Evolutionary conservation across 352 stramenopile species (phyloP).

Genomic region (Phytophthora agathidicida): DNA sequence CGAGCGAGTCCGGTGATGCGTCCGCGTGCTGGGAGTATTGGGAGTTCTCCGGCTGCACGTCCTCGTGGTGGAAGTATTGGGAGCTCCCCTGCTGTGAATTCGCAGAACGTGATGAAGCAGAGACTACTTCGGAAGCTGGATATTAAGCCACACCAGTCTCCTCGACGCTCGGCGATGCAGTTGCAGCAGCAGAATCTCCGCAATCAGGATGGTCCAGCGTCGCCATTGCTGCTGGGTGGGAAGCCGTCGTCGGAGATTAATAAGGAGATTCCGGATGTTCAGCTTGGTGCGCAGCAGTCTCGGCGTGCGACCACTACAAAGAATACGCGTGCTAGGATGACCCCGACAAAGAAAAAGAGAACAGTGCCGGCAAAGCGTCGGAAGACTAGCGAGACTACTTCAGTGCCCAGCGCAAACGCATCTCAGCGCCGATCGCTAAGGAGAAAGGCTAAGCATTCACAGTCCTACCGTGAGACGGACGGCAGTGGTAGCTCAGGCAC

Average conservation of each 20-base stretch:
- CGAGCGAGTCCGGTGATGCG: slow-evolving; percentile 60
- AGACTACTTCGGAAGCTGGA: slow-evolving; percentile 63
- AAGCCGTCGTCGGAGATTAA: slow-evolving; percentile 21
- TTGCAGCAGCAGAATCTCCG: slow-evolving; percentile 37
- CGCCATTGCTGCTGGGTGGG: slow-evolving; percentile 36
- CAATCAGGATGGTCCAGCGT: slow-evolving; percentile 19
- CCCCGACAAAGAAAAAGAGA: slow-evolving; percentile 22
- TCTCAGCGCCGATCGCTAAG: slow-evolving; percentile 37
- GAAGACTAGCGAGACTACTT: slow-evolving; percentile 20
- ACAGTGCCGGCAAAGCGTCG: slow-evolving; percentile 22
- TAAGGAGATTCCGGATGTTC: slow-evolving; percentile 26
- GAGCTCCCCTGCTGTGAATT: slow-evolving; percentile 17
- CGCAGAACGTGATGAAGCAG: slow-evolving; percentile 35
- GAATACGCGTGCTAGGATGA: slow-evolving; percentile 35
- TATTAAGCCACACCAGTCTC: slow-evolving; percentile 82
- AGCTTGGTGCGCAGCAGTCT: slow-evolving; percentile 27
- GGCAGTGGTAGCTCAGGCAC: slow-evolving; percentile 38
- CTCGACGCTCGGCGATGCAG: slow-evolving; percentile 54
- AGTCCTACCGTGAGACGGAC: slow-evolving; percentile 40
- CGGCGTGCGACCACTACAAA: slow-evolving; percentile 34
- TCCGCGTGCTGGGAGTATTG: slow-evolving; percentile 37
- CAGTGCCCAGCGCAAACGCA: neutral
- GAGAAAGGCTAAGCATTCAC: slow-evolving; percentile 53
- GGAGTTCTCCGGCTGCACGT: slow-evolving; percentile 22
- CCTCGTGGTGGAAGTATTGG: slow-evolving; percentile 22